Percentiles rank a stretch among this genome's conserved stretches.
Evolutionary conservation across 257 asterid genomes (phyloP).

Genomic region (Cruciata laevipes): DNA sequence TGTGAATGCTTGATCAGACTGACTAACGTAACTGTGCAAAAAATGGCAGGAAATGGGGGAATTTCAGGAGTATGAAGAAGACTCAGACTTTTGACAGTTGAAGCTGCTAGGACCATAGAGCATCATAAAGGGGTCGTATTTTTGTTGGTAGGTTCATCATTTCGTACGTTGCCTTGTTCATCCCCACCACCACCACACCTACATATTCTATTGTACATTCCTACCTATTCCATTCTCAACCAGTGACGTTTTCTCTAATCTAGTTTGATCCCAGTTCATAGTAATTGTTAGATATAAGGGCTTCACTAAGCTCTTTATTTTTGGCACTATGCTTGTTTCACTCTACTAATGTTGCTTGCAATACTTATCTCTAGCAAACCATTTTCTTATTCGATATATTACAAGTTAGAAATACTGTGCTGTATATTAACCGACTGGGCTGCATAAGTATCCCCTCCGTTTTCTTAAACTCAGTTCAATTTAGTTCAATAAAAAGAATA

Average conservation of each 20-base stretch:
- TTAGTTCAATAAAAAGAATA: too few species aligned
- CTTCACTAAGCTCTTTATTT: neutral
- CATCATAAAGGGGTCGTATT: neutral
- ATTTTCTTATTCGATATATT: too few species aligned
- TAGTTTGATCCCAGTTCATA: neutral
- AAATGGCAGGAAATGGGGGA: conserved; percentile 73
- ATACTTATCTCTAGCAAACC: too few species aligned
- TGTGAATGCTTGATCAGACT: neutral
- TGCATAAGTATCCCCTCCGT: too few species aligned
- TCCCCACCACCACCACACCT: neutral
- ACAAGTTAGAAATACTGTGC: too few species aligned
- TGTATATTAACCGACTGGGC: too few species aligned
- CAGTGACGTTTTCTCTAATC: neutral
- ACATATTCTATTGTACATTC: conserved; percentile 6
- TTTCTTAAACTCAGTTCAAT: too few species aligned
- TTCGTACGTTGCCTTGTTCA: neutral
- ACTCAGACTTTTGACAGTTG: conserved; percentile 49
- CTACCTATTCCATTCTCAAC: neutral
- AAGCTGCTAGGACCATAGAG: neutral
- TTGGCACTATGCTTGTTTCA: neutral
- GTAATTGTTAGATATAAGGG: neutral
- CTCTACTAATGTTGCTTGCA: too few species aligned
- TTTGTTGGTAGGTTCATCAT: conserved; percentile 8
- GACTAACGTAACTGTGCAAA: conserved; percentile 8
- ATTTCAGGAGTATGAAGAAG: conserved; percentile 49